These are phyloP conservation scores for Pythium insidiosum DNA, from an alignment of 352 stramenopile species.

Conservation along the genomic window DNA sequence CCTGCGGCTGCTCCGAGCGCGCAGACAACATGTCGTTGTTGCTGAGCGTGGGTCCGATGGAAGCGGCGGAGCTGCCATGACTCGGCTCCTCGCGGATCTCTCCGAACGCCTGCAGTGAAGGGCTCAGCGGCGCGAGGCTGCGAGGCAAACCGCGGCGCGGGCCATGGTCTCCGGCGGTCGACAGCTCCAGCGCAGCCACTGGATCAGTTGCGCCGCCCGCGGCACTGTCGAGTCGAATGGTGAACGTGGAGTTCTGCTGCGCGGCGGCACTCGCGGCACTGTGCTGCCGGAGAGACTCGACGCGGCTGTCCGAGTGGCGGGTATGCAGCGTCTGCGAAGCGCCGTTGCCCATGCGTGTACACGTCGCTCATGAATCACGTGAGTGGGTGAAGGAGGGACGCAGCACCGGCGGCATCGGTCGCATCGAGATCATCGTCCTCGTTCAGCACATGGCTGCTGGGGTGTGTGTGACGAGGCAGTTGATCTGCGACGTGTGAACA, in stretches of 20 bases:
- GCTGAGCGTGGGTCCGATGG: not conserved
- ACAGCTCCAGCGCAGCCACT: not conserved
- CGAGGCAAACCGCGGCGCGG: not conserved
- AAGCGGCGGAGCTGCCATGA: not conserved
- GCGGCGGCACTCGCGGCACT: constrained; percentile 4
- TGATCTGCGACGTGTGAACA: too few species aligned
- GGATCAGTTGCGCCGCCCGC: not conserved
- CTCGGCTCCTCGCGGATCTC: constrained; percentile 5
- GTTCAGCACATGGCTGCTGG: too few species aligned
- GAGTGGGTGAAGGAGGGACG: too few species aligned
- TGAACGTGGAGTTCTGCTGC: not conserved
- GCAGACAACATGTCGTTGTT: constrained; percentile 1
- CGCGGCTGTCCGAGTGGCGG: constrained; percentile 12
- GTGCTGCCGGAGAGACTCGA: constrained; percentile 5
- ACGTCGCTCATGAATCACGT: too few species aligned
- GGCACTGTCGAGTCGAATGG: not conserved
- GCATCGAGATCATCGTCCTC: too few species aligned
- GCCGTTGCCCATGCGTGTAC: constrained; percentile 20
- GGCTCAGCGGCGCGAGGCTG: constrained; percentile 2
- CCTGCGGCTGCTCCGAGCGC: not conserved
- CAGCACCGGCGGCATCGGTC: too few species aligned
- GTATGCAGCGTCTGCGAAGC: constrained; percentile 10
- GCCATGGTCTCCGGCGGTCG: constrained; percentile 1
- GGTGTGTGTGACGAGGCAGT: too few species aligned
- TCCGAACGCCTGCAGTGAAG: not conserved